A percentile compares a stretch with the other conserved stretches of the same genome.
These are phyloP conservation scores for Claviceps arundinis DNA, from an alignment of 2,329 filamentous ascomycete genomes.

Conservation along the genomic window DNA sequence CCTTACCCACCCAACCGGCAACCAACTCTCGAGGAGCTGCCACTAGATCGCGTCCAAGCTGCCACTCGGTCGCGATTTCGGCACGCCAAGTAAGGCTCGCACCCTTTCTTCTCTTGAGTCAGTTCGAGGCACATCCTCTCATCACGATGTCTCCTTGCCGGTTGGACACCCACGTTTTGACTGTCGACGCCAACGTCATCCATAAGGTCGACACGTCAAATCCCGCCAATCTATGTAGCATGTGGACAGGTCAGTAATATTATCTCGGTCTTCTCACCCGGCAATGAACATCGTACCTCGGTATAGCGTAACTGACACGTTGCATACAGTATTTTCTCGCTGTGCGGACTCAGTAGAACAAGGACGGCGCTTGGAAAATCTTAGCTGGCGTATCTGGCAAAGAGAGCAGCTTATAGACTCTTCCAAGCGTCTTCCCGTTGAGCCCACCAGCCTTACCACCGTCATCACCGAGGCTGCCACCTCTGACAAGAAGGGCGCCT, in stretches of 20 bases:
- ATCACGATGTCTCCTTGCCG: slow-evolving; percentile 50
- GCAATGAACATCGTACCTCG: no score
- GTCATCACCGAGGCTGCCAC: neutral
- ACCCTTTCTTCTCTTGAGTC: neutral
- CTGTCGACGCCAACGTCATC: slow-evolving; percentile 82
- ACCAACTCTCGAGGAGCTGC: no score
- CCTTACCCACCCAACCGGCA: no score
- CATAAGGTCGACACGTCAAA: slow-evolving; percentile 91
- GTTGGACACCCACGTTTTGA: slow-evolving; percentile 74
- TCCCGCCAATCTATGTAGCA: slow-evolving; percentile 84
- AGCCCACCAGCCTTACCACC: slow-evolving; percentile 18
- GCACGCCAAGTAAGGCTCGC: neutral
- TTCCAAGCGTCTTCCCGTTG: slow-evolving; percentile 34
- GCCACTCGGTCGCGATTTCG: neutral
- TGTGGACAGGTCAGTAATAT: slow-evolving; percentile 73
- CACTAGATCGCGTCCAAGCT: neutral
- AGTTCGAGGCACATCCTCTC: slow-evolving; percentile 18
- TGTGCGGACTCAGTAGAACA: slow-evolving; percentile 91
- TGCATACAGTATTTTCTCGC: slow-evolving; percentile 66
- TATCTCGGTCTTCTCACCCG: neutral
- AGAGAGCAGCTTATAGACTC: slow-evolving; percentile 69
- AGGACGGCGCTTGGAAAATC: slow-evolving; percentile 81
- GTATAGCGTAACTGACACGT: slow-evolving; percentile 18
- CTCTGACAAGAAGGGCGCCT: neutral
- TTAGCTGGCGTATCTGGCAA: slow-evolving; percentile 93